A percentile compares a stretch with the other conserved stretches of the same genome.
phyloP scores from a whole-genome alignment of 768 basidiomycete species.

The Termitomyces sp. region DNA sequence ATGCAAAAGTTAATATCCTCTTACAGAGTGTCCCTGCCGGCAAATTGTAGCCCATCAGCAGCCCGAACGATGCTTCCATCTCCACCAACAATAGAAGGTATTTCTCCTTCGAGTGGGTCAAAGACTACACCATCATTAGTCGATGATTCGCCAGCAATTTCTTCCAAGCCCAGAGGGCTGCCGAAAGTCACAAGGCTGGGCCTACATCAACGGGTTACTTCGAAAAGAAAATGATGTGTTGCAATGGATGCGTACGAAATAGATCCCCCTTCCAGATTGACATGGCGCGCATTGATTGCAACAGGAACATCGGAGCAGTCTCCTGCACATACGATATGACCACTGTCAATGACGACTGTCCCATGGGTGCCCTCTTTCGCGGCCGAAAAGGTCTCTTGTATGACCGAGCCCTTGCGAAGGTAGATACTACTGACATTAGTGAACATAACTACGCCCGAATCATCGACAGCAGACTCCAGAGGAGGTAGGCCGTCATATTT shows the following conservation, averaged over 20 bases:
- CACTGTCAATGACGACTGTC: conserved; percentile 35
- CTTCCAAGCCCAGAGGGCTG: conserved; percentile 60
- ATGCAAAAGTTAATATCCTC: conserved; percentile 18
- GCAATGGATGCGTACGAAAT: conserved; percentile 27
- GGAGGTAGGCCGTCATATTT: conserved; percentile 73
- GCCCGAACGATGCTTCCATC: conserved; percentile 47
- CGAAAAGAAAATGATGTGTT: background rate
- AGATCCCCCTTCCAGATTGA: conserved; percentile 69
- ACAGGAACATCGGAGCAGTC: conserved; percentile 6
- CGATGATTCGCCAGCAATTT: conserved; percentile 60
- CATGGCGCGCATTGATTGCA: conserved; percentile 18
- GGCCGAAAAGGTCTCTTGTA: conserved; percentile 24
- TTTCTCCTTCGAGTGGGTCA: conserved; percentile 40
- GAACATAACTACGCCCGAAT: conserved; percentile 37
- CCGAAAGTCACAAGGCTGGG: conserved; percentile 70
- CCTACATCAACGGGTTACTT: conserved; percentile 1
- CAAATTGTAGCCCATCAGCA: conserved; percentile 64
- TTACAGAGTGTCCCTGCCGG: conserved; percentile 63
- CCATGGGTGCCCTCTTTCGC: conserved; percentile 15
- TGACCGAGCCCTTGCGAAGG: conserved; percentile 18
- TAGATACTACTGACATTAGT: conserved; percentile 54
- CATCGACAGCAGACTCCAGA: conserved; percentile 35
- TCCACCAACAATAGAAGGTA: conserved; percentile 50
- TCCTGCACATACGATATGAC: conserved; percentile 47
- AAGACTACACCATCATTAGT: conserved; percentile 63